A percentile compares a stretch with the other conserved stretches of the same genome.
These are phyloP conservation scores for Penicillium paxilli DNA, from an alignment of 495 filamentous ascomycete genomes.

Conservation along the genomic window DNA sequence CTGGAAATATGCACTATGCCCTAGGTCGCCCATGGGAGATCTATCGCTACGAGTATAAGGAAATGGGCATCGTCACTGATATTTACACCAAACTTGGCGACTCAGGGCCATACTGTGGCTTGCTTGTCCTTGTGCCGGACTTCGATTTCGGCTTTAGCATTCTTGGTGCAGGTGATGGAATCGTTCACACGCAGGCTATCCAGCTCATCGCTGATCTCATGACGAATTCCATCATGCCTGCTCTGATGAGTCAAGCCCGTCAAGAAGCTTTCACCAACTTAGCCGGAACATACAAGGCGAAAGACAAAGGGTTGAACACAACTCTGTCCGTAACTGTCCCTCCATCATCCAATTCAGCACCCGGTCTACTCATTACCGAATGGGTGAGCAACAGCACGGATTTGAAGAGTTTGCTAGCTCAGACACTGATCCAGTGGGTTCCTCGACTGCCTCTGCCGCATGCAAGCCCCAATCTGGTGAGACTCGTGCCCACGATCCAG, in stretches of 20 bases:
- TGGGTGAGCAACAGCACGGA: constrained; percentile 54
- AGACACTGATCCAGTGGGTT: constrained; percentile 13
- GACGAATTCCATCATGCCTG: constrained; percentile 29
- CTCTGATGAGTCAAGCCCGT: constrained; percentile 31
- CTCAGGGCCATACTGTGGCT: constrained; percentile 33
- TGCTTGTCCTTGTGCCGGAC: constrained; percentile 39
- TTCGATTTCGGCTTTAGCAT: constrained; percentile 42
- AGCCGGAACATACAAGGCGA: constrained; percentile 35
- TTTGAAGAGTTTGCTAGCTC: constrained; percentile 30
- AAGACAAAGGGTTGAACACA: constrained; percentile 29
- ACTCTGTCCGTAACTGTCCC: constrained; percentile 37
- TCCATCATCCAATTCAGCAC: constrained; percentile 21
- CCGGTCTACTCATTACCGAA: constrained; percentile 42
- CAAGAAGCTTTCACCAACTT: constrained; percentile 27
- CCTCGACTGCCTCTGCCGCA: neutral
- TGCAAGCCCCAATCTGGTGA: constrained; percentile 2
- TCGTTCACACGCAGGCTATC: neutral
- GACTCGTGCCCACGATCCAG: constrained; percentile 31
- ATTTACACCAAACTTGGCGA: constrained; percentile 49
- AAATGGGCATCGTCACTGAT: constrained; percentile 28
- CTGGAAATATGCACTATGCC: constrained; percentile 44
- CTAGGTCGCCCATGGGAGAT: constrained; percentile 51
- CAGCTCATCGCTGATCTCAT: constrained; percentile 22
- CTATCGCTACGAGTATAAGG: constrained; percentile 29
- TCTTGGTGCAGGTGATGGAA: constrained; percentile 24